A percentile compares a stretch with the other conserved stretches of the same genome.
Evolutionary conservation across 345 rosid species (phyloP).

Genomic region (Diplotaxis tenuifolia): DNA sequence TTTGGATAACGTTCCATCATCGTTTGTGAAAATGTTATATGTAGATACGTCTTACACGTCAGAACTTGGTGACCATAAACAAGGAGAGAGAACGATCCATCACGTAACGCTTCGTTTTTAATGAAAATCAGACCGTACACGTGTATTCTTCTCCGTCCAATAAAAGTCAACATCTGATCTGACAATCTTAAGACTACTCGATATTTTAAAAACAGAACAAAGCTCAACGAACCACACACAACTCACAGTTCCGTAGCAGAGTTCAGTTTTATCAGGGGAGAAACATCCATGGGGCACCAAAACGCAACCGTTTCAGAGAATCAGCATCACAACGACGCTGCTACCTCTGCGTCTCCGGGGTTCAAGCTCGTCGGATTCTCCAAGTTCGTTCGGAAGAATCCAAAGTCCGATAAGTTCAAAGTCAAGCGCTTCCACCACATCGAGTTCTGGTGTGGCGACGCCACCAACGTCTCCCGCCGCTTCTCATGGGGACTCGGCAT

Average conservation of each 20-base stretch:
- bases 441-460: constrained; percentile 90
- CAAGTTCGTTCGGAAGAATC: constrained; percentile 66
- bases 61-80: neutral
- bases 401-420: constrained; percentile 67
- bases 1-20: neutral
- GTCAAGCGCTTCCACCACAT: constrained; percentile 81
- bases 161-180: constrained; percentile 16
- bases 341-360: constrained; percentile 1
- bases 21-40: neutral
- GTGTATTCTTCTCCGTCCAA: neutral
- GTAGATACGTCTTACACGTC: constrained; percentile 24
- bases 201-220: too few relatives aligned
- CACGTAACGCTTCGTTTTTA: constrained; percentile 16
- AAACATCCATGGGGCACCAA: constrained; percentile 20
- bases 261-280: neutral
- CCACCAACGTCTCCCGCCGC: constrained; percentile 75
- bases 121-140: constrained; percentile 15
- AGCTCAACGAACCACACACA: neutral
- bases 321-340: neutral
- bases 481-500: constrained; percentile 95
- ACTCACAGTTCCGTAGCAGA: neutral
- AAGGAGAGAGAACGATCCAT: neutral
- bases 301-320: constrained; percentile 16
- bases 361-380: constrained; percentile 70
- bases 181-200: neutral